These are phyloP conservation scores for Populus nigra DNA, from an alignment of 345 rosid genomes.

Conservation along the genomic window DNA sequence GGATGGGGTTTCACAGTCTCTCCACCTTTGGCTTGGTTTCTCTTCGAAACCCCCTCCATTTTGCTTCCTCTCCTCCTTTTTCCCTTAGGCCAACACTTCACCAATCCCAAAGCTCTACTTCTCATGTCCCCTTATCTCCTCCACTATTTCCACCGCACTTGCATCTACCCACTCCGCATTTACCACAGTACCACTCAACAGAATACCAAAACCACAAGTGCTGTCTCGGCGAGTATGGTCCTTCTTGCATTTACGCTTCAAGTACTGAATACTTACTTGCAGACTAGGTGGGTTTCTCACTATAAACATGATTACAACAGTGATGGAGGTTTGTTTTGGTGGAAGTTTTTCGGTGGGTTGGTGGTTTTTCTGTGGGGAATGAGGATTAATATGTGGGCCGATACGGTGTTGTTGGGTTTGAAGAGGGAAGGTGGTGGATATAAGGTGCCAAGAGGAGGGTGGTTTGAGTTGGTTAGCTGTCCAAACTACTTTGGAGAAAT, in stretches of 20 bases:
- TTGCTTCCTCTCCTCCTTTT: constrained; percentile 68
- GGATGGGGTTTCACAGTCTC: constrained; percentile 89
- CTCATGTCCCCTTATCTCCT: constrained; percentile 62
- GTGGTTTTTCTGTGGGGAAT: constrained; percentile 54
- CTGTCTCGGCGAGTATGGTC: constrained; percentile 58
- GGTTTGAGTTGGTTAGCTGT: constrained; percentile 76
- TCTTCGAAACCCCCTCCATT: constrained; percentile 84
- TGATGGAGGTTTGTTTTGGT: constrained; percentile 16
- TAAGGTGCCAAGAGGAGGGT: constrained; percentile 73
- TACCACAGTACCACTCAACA: constrained; percentile 11
- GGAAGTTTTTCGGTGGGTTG: constrained; percentile 47
- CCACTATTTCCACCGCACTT: constrained; percentile 82
- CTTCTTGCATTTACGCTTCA: constrained; percentile 64
- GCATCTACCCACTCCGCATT: constrained; percentile 77
- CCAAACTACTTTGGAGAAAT: constrained; percentile 83
- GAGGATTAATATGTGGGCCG: constrained; percentile 66
- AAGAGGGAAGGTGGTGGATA: constrained; percentile 67
- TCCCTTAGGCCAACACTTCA: constrained; percentile 56
- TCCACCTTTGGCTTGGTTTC: constrained; percentile 81
- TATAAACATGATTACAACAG: constrained; percentile 45
- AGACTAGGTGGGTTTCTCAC: constrained; percentile 80
- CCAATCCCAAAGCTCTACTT: constrained; percentile 53
- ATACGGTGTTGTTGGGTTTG: constrained; percentile 58
- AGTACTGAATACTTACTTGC: constrained; percentile 63
- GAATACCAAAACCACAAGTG: neutral